phyloP scores from a whole-genome alignment of 2,329 filamentous ascomycete genomes.

The Diaporthe batatas region DNA sequence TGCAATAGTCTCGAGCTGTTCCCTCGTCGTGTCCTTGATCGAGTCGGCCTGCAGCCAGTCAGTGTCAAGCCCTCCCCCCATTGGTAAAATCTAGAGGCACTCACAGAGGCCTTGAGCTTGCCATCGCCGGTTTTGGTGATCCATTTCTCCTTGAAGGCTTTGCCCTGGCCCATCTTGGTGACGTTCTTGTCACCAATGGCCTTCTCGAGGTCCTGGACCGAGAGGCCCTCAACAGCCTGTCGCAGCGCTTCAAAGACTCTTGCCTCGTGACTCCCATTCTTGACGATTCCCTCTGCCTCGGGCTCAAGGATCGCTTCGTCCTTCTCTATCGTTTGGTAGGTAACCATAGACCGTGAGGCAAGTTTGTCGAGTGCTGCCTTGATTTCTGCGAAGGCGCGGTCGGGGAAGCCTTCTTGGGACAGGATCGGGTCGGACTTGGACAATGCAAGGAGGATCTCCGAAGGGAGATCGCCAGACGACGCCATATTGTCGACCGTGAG shows the following conservation, averaged over 20 bases:
- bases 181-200: conserved; percentile 79
- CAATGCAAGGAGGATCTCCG: conserved; percentile 75
- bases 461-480: conserved; percentile 69
- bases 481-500: conserved; percentile 56
- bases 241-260: conserved; percentile 83
- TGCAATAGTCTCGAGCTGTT: conserved; percentile 81
- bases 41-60: conserved; percentile 67
- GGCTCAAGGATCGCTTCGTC: conserved; percentile 83
- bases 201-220: conserved; percentile 79
- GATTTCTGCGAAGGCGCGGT: conserved; percentile 74
- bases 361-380: conserved; percentile 93
- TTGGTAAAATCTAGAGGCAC: background rate
- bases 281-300: conserved; percentile 79
- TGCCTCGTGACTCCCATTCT: conserved; percentile 84
- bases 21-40: conserved; percentile 83
- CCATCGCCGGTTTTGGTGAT: conserved; percentile 72
- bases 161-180: conserved; percentile 89
- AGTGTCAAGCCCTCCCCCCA: conserved; percentile 15
- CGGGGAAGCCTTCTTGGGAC: conserved; percentile 78
- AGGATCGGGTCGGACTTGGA: conserved; percentile 73
- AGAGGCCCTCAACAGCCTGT: conserved; percentile 79
- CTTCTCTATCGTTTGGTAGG: conserved; percentile 84
- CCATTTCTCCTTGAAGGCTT: conserved; percentile 89
- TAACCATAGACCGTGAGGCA: conserved; percentile 85
- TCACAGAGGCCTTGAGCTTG: conserved; percentile 61